Evolutionary conservation across 2,329 filamentous ascomycete species (phyloP).

Genomic region (Bimuria novae-zelandiae): DNA sequence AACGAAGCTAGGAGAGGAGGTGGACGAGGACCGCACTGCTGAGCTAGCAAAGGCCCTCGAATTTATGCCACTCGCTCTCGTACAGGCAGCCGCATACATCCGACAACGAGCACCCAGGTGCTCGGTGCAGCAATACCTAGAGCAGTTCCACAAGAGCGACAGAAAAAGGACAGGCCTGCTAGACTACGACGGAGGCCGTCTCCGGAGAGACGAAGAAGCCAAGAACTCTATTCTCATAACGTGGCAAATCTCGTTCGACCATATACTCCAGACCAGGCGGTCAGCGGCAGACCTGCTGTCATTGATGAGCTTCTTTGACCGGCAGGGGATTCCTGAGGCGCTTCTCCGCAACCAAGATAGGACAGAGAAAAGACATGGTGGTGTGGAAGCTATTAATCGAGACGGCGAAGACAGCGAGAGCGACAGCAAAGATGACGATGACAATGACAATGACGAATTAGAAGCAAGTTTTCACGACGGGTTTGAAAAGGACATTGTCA

Average conservation of each 20-base stretch:
- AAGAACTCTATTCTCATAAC: conserved; percentile 44
- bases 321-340: conserved; percentile 22
- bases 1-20: conserved; percentile 8
- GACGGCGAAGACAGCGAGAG: background rate
- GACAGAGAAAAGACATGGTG: background rate
- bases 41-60: conserved; percentile 29
- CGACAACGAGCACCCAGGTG: conserved; percentile 14
- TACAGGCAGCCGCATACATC: conserved; percentile 45
- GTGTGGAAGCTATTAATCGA: no score
- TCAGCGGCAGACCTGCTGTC: conserved; percentile 22
- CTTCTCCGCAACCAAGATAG: conserved; percentile 27
- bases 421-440: background rate
- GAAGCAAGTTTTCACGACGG: background rate
- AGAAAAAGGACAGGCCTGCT: conserved; percentile 26
- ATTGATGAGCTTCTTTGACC: conserved; percentile 21
- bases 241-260: conserved; percentile 40
- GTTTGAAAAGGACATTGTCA: background rate
- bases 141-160: conserved; percentile 45
- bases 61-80: conserved; percentile 40
- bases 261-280: conserved; percentile 34
- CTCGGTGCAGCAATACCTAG: conserved; percentile 43
- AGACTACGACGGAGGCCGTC: conserved; percentile 29
- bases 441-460: background rate
- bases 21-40: background rate
- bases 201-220: conserved; percentile 38